These are phyloP conservation scores for Ogataea sp. DNA, from an alignment of 805 yeast genomes.

Conservation along the genomic window DNA sequence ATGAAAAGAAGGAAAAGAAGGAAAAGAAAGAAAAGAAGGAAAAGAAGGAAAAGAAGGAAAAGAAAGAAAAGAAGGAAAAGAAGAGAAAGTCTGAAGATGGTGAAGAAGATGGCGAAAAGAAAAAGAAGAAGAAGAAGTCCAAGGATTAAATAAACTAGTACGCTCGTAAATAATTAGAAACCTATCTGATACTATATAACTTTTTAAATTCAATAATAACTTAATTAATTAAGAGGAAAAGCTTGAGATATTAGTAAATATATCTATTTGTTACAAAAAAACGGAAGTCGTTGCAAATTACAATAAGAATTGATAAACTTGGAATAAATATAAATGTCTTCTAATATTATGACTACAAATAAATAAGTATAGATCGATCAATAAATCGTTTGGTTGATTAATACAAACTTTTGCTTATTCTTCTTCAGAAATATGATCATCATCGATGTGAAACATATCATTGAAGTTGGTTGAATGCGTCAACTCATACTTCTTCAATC, in stretches of 20 bases:
- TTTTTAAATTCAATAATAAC: too few relatives aligned
- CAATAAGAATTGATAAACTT: too few relatives aligned
- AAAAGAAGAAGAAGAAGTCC: constrained; percentile 15
- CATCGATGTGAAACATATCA: constrained; percentile 9
- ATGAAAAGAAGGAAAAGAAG: constrained; percentile 40
- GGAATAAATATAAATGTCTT: too few relatives aligned
- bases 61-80: constrained; percentile 35
- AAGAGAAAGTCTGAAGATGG: constrained; percentile 13
- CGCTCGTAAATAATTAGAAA: too few relatives aligned
- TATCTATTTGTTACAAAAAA: too few relatives aligned
- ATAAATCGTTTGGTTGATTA: too few relatives aligned
- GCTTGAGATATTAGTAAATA: too few relatives aligned
- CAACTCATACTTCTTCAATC: constrained; percentile 25
- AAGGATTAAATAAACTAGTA: constrained; percentile 20
- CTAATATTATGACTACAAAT: too few relatives aligned
- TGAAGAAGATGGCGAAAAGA: constrained; percentile 16
- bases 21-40: constrained; percentile 55
- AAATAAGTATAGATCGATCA: too few relatives aligned
- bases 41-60: constrained; percentile 19
- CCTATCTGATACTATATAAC: too few relatives aligned
- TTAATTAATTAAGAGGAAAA: too few relatives aligned
- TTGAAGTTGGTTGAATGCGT: constrained; percentile 30
- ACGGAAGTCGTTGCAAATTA: too few relatives aligned
- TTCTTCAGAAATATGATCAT: constrained; percentile 4
- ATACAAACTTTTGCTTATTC: neutral